Percentiles rank a stretch among this genome's conserved stretches.
These are phyloP conservation scores for Nicotiana knightiana DNA, from an alignment of 257 asterid species.

Conservation along the genomic window DNA sequence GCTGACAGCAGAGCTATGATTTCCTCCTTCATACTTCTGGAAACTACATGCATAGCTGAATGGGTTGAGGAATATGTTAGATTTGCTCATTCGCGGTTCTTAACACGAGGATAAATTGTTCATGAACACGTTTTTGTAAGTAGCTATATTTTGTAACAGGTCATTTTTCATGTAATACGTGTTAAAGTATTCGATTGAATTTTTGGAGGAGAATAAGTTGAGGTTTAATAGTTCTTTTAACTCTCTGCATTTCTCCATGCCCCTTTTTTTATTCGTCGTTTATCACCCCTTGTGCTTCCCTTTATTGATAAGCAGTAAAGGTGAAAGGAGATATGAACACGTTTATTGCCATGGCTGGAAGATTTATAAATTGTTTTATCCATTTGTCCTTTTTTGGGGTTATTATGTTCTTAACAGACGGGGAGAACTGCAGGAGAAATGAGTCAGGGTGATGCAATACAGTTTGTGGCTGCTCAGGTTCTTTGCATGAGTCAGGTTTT, in stretches of 20 bases:
- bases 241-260: neutral
- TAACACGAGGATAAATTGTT: neutral
- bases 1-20: neutral
- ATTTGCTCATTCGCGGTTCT: neutral
- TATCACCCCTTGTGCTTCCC: neutral
- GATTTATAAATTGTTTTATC: neutral
- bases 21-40: neutral
- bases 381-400: neutral
- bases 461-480: neutral
- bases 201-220: neutral
- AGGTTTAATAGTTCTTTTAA: neutral
- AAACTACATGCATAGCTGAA: neutral
- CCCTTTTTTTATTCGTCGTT: neutral
- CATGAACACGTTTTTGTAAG: neutral
- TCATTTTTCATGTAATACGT: neutral
- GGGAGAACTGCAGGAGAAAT: neutral
- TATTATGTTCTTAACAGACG: neutral
- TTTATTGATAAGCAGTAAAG: neutral
- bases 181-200: neutral
- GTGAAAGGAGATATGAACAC: neutral
- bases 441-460: neutral
- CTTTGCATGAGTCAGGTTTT: neutral
- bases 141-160: neutral
- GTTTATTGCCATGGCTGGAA: neutral
- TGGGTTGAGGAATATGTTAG: neutral